These are phyloP conservation scores for Cylindrotheca fusiformis DNA, from an alignment of 108 stramenopile genomes.

Conservation along the genomic window DNA sequence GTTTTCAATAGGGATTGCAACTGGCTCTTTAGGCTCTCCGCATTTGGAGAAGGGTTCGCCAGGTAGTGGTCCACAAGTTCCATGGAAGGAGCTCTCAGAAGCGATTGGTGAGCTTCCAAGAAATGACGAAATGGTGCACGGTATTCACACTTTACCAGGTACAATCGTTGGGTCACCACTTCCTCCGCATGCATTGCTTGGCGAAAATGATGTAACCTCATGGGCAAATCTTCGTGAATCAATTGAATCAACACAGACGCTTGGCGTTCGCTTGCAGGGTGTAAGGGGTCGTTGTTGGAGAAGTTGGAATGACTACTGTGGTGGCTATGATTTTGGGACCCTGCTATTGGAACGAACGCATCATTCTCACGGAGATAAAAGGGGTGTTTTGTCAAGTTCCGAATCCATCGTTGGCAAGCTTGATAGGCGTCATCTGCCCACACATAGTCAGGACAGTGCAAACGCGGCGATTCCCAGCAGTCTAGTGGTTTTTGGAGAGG, in stretches of 20 bases:
- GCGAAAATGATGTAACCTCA: constrained; percentile 71
- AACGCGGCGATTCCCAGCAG: constrained; percentile 85
- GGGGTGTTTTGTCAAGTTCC: constrained; percentile 60
- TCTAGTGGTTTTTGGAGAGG: constrained; percentile 54
- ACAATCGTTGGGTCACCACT: constrained; percentile 79
- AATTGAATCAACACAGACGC: constrained; percentile 29
- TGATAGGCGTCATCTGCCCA: constrained; percentile 80
- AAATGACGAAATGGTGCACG: constrained; percentile 84
- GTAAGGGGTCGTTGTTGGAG: not conserved
- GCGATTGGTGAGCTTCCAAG: constrained; percentile 73
- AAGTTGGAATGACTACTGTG: not conserved
- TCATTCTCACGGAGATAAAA: constrained; percentile 22
- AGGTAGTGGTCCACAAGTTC: constrained; percentile 63
- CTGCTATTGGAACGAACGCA: constrained; percentile 1
- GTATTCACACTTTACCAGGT: constrained; percentile 88
- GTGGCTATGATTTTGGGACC: not conserved
- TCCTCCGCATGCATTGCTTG: constrained; percentile 71
- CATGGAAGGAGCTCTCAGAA: constrained; percentile 72
- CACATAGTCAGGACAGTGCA: constrained; percentile 79
- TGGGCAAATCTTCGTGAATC: constrained; percentile 52
- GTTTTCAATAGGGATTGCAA: constrained; percentile 48
- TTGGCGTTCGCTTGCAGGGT: constrained; percentile 22
- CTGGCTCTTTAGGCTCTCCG: constrained; percentile 9
- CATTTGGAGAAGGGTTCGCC: not conserved
- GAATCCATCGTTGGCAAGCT: constrained; percentile 63